These are phyloP conservation scores for Dothideomycetes sp. DNA, from an alignment of 2,329 filamentous ascomycete species.

Conservation along the genomic window DNA sequence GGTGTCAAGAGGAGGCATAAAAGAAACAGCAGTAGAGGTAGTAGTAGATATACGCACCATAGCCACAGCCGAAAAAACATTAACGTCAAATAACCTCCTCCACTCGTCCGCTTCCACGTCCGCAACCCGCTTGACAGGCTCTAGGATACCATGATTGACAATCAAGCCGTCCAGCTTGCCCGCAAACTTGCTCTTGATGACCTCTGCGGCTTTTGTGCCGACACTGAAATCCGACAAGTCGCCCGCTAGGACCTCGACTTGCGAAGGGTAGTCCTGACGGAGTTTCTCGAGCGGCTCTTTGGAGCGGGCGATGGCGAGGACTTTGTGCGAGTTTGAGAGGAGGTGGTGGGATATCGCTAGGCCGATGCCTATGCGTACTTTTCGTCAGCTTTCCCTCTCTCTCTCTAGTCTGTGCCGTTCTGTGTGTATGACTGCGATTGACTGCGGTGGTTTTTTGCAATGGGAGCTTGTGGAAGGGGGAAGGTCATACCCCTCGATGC, in stretches of 20 bases:
- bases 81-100: slow-evolving; percentile 66
- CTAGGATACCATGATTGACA: slow-evolving; percentile 75
- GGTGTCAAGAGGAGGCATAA: background rate
- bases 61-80: slow-evolving; percentile 73
- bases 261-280: slow-evolving; percentile 39
- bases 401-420: background rate
- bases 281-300: slow-evolving; percentile 42
- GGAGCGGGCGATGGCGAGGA: slow-evolving; percentile 47
- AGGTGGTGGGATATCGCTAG: slow-evolving; percentile 50
- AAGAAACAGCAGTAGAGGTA: background rate
- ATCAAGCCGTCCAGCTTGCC: slow-evolving; percentile 69
- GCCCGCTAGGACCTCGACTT: slow-evolving; percentile 46
- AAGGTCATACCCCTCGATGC: slow-evolving; percentile 45
- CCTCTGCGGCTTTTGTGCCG: slow-evolving; percentile 50
- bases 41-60: slow-evolving; percentile 46
- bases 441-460: background rate
- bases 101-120: slow-evolving; percentile 62
- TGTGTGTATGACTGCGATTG: slow-evolving; percentile 1
- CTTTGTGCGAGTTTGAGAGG: slow-evolving; percentile 42
- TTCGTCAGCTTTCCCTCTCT: background rate
- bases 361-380: slow-evolving; percentile 47
- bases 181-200: slow-evolving; percentile 53
- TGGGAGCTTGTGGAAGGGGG: background rate
- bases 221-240: slow-evolving; percentile 45
- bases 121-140: slow-evolving; percentile 61